Evolutionary conservation across 1,284 basidiomycete genomes (phyloP).

Genomic region (Ceratobasidium sp.): DNA sequence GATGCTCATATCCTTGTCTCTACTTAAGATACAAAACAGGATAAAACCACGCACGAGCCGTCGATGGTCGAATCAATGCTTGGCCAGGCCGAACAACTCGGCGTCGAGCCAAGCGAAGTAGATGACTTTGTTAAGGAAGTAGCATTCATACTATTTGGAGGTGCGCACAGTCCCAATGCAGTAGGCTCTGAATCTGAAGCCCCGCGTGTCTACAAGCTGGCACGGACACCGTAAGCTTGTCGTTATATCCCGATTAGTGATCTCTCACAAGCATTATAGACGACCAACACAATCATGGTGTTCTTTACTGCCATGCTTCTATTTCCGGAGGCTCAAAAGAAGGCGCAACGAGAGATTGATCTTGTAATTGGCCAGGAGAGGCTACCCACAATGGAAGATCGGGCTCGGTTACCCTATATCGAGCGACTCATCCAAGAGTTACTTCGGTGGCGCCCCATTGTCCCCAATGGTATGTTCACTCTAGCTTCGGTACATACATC

Average conservation of each 20-base stretch:
- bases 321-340: conserved; percentile 1
- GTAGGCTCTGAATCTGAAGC: no score
- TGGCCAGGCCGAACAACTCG: background rate
- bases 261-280: no score
- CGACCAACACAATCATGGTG: no score
- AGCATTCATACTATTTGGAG: conserved; percentile 1
- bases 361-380: background rate
- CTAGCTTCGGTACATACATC: no score
- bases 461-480: background rate
- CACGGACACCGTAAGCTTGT: no score
- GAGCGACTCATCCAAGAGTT: conserved; percentile 11
- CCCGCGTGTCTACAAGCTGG: no score
- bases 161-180: background rate
- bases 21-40: background rate
- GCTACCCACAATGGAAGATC: conserved; percentile 12
- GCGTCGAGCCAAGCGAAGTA: background rate
- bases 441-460: background rate
- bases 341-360: conserved; percentile 22
- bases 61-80: conserved; percentile 16
- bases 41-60: background rate
- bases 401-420: background rate
- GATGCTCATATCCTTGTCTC: background rate
- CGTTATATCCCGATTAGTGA: no score
- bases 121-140: conserved; percentile 9
- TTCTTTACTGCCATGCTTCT: conserved; percentile 7